These are phyloP conservation scores for Domatiomyces catenatus DNA, from an alignment of 2,329 filamentous ascomycete species.

Conservation along the genomic window DNA sequence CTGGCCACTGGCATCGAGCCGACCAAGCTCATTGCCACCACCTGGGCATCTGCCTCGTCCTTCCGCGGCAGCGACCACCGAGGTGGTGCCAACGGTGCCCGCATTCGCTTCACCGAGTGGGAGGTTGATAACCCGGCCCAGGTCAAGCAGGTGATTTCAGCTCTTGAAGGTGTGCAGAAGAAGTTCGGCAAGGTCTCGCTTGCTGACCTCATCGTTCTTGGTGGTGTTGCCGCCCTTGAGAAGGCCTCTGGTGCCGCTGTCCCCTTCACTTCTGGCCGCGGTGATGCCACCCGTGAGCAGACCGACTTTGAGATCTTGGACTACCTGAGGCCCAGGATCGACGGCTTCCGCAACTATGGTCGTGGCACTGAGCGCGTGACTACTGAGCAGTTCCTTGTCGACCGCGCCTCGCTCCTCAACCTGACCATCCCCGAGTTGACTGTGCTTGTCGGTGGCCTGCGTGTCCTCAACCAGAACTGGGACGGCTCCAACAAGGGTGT, in stretches of 20 bases:
- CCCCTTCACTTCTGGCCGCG: constrained; percentile 58
- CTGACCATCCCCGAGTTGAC: constrained; percentile 57
- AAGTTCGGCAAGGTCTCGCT: constrained; percentile 56
- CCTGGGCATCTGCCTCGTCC: constrained; percentile 55
- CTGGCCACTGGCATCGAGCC: constrained; percentile 46
- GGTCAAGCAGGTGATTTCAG: constrained; percentile 44
- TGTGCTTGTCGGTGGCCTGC: constrained; percentile 56
- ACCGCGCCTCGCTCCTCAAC: constrained; percentile 55
- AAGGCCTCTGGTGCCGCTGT: constrained; percentile 52
- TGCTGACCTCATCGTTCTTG: constrained; percentile 66
- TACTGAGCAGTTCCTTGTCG: constrained; percentile 55
- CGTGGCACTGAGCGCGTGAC: constrained; percentile 43
- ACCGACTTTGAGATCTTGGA: constrained; percentile 51
- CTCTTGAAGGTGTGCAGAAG: constrained; percentile 50
- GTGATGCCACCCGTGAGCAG: constrained; percentile 55
- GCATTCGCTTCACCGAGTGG: constrained; percentile 60
- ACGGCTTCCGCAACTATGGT: constrained; percentile 70
- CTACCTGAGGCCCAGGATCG: constrained; percentile 53
- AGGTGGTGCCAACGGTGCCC: constrained; percentile 65
- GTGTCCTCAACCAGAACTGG: constrained; percentile 53
- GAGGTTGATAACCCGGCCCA: constrained; percentile 57
- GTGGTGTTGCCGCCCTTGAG: constrained; percentile 55
- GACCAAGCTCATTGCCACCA: constrained; percentile 47
- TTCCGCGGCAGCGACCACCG: constrained; percentile 68
- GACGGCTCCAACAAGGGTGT: constrained; percentile 54